Conservation (phyloP, 129 eudicot genomes). For the Gnaphalium uliginosum region DNA sequence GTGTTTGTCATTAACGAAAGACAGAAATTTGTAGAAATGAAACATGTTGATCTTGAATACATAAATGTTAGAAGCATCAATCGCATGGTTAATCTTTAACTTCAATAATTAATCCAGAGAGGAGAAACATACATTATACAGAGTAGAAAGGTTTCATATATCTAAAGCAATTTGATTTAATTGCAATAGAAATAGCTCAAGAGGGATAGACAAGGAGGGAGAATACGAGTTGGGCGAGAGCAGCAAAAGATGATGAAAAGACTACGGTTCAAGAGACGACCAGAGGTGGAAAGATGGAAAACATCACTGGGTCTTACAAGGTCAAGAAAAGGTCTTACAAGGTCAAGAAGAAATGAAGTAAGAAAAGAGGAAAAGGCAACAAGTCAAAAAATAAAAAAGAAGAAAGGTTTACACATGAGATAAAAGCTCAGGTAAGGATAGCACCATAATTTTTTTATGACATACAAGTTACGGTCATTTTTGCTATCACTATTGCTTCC, state of each 20-base stretch:
- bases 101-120: not conserved
- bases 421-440: slow-evolving; percentile 91
- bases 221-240: slow-evolving; percentile 60
- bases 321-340: slow-evolving; percentile 99
- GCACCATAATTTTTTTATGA: slow-evolving; percentile 44
- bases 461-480: not conserved
- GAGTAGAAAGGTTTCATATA: not conserved
- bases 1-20: not conserved
- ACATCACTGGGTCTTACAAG: slow-evolving; percentile 74
- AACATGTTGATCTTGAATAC: not conserved
- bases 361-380: slow-evolving; percentile 51
- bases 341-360: slow-evolving; percentile 70
- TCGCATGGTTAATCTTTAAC: not conserved
- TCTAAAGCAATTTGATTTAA: not conserved
- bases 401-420: not conserved
- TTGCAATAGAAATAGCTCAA: slow-evolving; percentile 59
- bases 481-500: not conserved
- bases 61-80: not conserved
- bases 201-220: slow-evolving; percentile 98
- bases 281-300: not conserved
- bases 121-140: not conserved
- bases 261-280: slow-evolving; percentile 28
- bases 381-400: slow-evolving; percentile 46
- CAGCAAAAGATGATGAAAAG: slow-evolving; percentile 18
- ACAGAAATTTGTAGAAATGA: not conserved